These are phyloP conservation scores for Adenanthera pavonina DNA, from an alignment of 306 rosid species.

Conservation along the genomic window DNA sequence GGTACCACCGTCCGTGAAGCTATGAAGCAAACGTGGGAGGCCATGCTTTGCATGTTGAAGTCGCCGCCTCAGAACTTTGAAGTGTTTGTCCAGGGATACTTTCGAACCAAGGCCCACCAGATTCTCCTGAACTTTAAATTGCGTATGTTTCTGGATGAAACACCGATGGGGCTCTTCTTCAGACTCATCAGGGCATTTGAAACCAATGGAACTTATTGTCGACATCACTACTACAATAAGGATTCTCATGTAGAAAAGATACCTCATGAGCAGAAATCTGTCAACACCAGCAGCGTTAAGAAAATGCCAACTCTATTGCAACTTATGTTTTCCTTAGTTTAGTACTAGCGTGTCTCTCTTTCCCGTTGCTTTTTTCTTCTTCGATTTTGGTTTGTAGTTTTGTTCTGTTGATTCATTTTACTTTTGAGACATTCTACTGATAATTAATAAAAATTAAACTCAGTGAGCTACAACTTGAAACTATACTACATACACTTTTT, in stretches of 20 bases:
- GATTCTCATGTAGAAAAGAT: slow-evolving; percentile 3
- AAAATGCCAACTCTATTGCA: no score
- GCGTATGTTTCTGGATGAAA: slow-evolving; percentile 4
- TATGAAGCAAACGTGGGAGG: slow-evolving; percentile 28
- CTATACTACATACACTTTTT: no score
- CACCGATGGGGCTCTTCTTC: slow-evolving; percentile 23
- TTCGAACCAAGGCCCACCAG: slow-evolving; percentile 34
- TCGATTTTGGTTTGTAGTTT: no score
- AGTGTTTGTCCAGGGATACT: slow-evolving; percentile 40
- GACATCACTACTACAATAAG: slow-evolving; percentile 40
- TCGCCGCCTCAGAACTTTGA: slow-evolving; percentile 32
- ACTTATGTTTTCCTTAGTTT: neutral
- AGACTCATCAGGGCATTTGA: slow-evolving; percentile 45
- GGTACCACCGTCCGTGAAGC: neutral
- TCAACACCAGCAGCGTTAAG: no score
- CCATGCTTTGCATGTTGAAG: slow-evolving; percentile 35
- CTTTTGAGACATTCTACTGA: neutral
- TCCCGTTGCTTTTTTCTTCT: neutral
- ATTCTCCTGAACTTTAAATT: slow-evolving; percentile 44
- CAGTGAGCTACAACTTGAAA: no score
- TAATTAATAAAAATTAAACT: no score
- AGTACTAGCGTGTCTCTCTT: neutral
- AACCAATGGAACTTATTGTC: slow-evolving; percentile 42
- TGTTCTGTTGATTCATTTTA: no score
- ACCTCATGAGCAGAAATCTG: neutral